Base-by-base conservation (phyloP, 148 eudicot species). In the Fagopyrum tataricum region DNA sequence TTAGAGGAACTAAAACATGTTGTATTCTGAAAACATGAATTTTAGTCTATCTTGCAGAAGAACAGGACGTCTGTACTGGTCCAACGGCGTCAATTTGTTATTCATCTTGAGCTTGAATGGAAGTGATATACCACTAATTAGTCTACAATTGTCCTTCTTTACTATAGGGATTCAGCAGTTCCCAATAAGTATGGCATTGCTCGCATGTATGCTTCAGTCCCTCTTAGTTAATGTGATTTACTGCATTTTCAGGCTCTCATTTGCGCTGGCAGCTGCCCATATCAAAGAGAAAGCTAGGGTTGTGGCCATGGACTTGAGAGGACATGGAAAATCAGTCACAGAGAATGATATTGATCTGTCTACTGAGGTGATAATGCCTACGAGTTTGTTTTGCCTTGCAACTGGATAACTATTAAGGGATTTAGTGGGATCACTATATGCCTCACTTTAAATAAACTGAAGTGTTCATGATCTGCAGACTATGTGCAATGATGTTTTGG, bases 251-350 rank as follows among this genome's bases (percentile, higher is more conserved):
- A 94, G 98, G 87, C 97, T 94, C 53, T 94, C 98, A 69, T 94
- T 94, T 88, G 97, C 98, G 70, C 75, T 91, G 71, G 79, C 97
- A 79, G 90, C 98, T 5, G 80, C 83, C 58, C 84, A 77, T 77
- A 85, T 94, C 40, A 94, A 90, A 82, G 96, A 94, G 82, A 90
- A 94, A 82, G 91, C 85, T 75, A 82, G 91, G 75, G 87, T 94
- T 11, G 97, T 94, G 74, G 91, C 98, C 46, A 78, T 94, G 96
- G 98, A 94, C 80, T 79, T 89, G 78, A 84, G 98, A 84, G 98
- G 98, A 66, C 98, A 94, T 81, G 98, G 98, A 72, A 94, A 94
- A 76, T 84, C 98, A 73, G 75, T 79, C 62, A 88, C 97, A 5
- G 96, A 91, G 76, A 82, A 89, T 86, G 97, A 94, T 67, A 72